These are phyloP conservation scores for Pelagomonas calceolata DNA, from an alignment of 108 stramenopile species.

Conservation along the genomic window DNA sequence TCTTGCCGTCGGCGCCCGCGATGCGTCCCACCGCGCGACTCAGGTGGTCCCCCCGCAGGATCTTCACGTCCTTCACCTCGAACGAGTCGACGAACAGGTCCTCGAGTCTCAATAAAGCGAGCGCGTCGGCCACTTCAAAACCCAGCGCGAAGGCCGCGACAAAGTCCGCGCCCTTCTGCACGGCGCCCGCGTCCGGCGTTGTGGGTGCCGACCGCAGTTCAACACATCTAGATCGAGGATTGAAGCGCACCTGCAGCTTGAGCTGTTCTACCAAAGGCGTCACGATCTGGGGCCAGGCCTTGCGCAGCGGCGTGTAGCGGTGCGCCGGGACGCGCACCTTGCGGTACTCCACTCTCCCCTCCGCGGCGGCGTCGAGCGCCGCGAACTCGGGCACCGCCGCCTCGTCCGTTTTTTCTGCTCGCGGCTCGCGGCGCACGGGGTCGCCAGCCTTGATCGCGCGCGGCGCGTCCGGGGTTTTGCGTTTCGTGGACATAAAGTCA, in stretches of 20 bases:
- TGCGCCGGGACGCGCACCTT: constrained; percentile 88
- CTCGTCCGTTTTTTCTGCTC: neutral
- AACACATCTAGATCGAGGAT: constrained; percentile 87
- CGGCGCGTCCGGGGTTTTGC: too few relatives aligned
- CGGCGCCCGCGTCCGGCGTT: constrained; percentile 71
- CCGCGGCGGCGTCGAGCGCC: neutral
- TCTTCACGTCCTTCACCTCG: constrained; percentile 91
- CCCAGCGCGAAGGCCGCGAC: constrained; percentile 95
- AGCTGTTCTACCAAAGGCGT: constrained; percentile 89
- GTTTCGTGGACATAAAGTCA: too few relatives aligned
- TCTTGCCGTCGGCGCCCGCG: constrained; percentile 97
- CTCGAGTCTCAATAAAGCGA: constrained; percentile 91
- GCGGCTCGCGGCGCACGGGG: neutral
- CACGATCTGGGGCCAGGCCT: constrained; percentile 78
- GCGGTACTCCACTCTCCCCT: constrained; percentile 65
- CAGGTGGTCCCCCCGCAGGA: constrained; percentile 86
- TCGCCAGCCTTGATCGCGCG: neutral
- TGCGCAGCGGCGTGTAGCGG: constrained; percentile 81
- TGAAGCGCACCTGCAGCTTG: constrained; percentile 89
- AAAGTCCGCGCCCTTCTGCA: constrained; percentile 94
- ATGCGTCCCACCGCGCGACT: constrained; percentile 93
- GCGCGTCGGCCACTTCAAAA: constrained; percentile 95
- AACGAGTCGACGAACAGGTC: constrained; percentile 96
- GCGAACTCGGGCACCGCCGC: neutral
- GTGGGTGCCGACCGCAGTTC: constrained; percentile 88